phyloP scores from a whole-genome alignment of 805 yeast species.

The Candida ovalis region DNA sequence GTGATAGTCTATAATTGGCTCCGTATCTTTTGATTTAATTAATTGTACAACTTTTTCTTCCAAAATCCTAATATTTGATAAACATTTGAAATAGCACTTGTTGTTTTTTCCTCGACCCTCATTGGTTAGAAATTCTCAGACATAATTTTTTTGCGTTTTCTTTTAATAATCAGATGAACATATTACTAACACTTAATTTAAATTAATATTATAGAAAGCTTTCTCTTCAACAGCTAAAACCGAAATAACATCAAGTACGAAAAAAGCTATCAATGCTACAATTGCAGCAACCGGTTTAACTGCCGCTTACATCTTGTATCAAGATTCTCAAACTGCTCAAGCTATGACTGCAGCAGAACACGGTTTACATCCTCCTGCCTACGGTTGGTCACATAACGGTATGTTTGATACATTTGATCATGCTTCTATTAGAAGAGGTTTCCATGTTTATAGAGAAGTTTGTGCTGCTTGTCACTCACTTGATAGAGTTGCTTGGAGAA shows the following conservation, averaged over 20 bases:
- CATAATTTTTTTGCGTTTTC: background rate
- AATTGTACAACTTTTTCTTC: background rate
- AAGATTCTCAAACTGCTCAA: constrained; percentile 80
- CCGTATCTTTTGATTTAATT: background rate
- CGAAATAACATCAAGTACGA: constrained; percentile 34
- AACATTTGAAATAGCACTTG: constrained; percentile 3
- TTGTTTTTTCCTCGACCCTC: constrained; percentile 27
- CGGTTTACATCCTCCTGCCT: constrained; percentile 94
- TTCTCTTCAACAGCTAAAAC: constrained; percentile 31
- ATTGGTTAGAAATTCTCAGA: constrained; percentile 19
- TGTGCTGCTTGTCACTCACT: constrained; percentile 99
- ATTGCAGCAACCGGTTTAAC: constrained; percentile 75
- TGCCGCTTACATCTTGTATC: constrained; percentile 77
- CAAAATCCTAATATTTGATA: background rate
- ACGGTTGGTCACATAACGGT: constrained; percentile 92
- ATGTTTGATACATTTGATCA: constrained; percentile 90
- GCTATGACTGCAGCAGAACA: constrained; percentile 99
- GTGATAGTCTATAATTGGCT: too few relatives aligned
- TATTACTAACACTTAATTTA: constrained; percentile 13
- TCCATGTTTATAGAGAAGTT: constrained; percentile 97
- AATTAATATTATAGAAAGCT: constrained; percentile 27
- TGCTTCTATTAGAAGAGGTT: constrained; percentile 96
- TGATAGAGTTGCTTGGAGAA: constrained; percentile 98
- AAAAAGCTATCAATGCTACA: constrained; percentile 55
- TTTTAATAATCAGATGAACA: background rate